These are phyloP conservation scores for Plasmodium knowlesi DNA, from an alignment of 169 alveolate species.

Conservation along the genomic window DNA sequence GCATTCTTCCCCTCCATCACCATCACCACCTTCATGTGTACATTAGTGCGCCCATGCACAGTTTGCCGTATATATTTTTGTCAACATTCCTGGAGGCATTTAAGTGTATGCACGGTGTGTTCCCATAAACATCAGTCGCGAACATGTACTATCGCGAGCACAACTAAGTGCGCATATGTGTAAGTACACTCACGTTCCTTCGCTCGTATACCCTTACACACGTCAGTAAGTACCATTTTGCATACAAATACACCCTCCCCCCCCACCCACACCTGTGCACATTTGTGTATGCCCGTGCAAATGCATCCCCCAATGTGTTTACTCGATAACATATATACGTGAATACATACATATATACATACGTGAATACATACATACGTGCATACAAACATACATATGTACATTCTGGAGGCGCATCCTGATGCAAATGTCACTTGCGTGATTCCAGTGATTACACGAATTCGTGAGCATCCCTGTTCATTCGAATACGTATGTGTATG, in stretches of 20 bases:
- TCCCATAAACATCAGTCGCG: background rate
- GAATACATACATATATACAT: too few species aligned
- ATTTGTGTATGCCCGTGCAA: background rate
- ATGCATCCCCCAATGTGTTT: background rate
- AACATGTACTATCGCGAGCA: background rate
- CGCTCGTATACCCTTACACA: background rate
- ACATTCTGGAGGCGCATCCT: background rate
- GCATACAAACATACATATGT: background rate
- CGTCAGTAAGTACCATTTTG: background rate
- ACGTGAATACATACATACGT: too few species aligned
- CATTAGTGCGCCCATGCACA: background rate
- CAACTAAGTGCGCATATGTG: background rate
- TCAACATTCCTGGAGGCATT: background rate
- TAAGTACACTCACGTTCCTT: background rate
- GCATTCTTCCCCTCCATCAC: background rate
- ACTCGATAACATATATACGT: background rate
- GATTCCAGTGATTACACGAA: background rate
- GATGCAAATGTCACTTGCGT: background rate
- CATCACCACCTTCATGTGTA: background rate
- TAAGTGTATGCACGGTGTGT: slow-evolving; percentile 1
- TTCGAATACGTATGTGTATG: slow-evolving; percentile 1
- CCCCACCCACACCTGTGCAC: background rate
- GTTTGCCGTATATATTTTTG: slow-evolving; percentile 3
- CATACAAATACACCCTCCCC: background rate
- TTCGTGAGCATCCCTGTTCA: background rate